Evolutionary conservation across 2,329 filamentous ascomycete genomes (phyloP), one percentile per base, ranked within the genome.

Genomic region (Rhytidhysteron rufulum): DNA sequence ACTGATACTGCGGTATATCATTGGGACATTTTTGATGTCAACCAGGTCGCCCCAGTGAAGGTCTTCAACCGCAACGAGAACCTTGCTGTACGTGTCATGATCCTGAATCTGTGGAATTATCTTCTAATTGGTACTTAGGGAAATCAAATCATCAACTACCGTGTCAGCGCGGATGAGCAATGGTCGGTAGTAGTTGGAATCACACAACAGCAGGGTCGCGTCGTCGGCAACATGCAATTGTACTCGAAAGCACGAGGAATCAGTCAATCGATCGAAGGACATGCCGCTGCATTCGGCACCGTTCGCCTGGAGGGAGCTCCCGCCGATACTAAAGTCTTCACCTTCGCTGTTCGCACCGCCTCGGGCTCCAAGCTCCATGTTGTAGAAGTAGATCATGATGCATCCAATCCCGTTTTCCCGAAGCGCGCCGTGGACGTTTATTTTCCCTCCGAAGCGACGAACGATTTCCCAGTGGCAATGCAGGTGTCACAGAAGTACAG

Each of bases 81-180:
- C 64, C 80, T 98, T 41, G 80, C 78, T 56, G 88, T 93, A 77
- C 54, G 85, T 74, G 18, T 18, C 17, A 27, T 31, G 37, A 17
- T 15, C 24, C 15, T 10, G 15, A 9, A 25, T 31, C 36, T 37
- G 20, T 19, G 33, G 17, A 18, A 34, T 6, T 27, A 20, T 34
- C 18, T 42, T 17, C 52, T 44, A 39, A 37, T 17, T 27, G 9
- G 11, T 32, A 4, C 47, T 29, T 57, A 94, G 88, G 86, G 85
- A 51, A 94, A 88, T 70, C 93, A 98, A 80, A 98, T 98, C 69
- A 98, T 98, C 80, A 98, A 97, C 74, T 98, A 98, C 73, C 88
- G 91, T 54, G 87, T 94, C 55, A 96, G 91, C 68, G 82, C 84
- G 50, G 91, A 98, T 51, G 88, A 89, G 65, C 95, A 95, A 71